A percentile compares a stretch with the other conserved stretches of the same genome.
These are phyloP conservation scores for Cutaneotrichosporon daszewskae DNA, from an alignment of 1,284 basidiomycete species.

Conservation along the genomic window DNA sequence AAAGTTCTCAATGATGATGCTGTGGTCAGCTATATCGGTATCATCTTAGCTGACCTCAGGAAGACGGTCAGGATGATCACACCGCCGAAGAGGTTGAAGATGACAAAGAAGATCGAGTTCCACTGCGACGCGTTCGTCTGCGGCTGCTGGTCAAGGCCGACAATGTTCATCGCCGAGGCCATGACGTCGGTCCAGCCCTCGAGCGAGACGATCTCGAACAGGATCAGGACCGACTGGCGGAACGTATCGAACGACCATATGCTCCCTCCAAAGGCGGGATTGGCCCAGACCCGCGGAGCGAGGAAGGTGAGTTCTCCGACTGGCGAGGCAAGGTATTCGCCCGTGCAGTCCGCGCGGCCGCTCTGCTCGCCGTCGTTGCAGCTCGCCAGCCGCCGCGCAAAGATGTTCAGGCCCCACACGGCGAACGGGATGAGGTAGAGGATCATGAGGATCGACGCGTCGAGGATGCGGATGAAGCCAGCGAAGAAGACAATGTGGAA, in stretches of 20 bases:
- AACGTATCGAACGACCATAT: conserved; percentile 90
- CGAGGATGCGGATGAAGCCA: conserved; percentile 77
- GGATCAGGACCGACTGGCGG: conserved; percentile 74
- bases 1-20: conserved; percentile 93
- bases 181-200: conserved; percentile 96
- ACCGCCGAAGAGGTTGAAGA: conserved; percentile 89
- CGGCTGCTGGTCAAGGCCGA: conserved; percentile 64
- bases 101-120: conserved; percentile 87
- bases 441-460: conserved; percentile 86
- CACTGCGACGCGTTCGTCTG: conserved; percentile 63
- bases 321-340: conserved; percentile 59
- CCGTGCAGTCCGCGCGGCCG: conserved; percentile 63
- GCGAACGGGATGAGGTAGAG: conserved; percentile 96
- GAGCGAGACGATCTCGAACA: conserved; percentile 94
- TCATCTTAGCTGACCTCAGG: conserved; percentile 58
- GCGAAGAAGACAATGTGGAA: conserved; percentile 89
- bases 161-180: conserved; percentile 73
- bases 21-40: conserved; percentile 10
- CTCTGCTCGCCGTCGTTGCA: conserved; percentile 70
- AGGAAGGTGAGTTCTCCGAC: conserved; percentile 59
- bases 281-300: conserved; percentile 81
- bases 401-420: conserved; percentile 94
- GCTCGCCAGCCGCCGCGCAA: conserved; percentile 72
- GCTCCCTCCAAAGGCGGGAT: conserved; percentile 67
- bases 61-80: conserved; percentile 85